A percentile compares a stretch with the other conserved stretches of the same genome.
These are phyloP conservation scores for Mycena crocata DNA, from an alignment of 768 basidiomycete species.

Conservation along the genomic window DNA sequence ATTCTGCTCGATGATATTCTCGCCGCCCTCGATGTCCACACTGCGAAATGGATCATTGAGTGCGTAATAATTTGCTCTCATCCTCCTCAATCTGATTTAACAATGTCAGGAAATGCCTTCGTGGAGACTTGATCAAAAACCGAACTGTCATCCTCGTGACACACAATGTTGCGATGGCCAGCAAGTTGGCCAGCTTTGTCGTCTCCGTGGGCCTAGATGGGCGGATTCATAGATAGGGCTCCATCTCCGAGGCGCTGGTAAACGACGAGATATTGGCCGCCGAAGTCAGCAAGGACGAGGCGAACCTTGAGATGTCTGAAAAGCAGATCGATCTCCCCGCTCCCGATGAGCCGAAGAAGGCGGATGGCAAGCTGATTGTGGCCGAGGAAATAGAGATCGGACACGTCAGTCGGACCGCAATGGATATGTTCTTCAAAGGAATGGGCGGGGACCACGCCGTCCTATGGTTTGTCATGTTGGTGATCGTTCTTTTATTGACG, in stretches of 20 bases:
- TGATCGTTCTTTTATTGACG: slow-evolving; percentile 38
- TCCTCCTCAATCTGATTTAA: background rate
- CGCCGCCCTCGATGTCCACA: slow-evolving; percentile 78
- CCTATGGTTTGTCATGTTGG: slow-evolving; percentile 46
- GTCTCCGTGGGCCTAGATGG: slow-evolving; percentile 72
- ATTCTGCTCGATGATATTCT: slow-evolving; percentile 80
- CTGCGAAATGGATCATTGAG: slow-evolving; percentile 84
- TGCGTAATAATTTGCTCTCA: background rate
- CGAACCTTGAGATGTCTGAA: slow-evolving; percentile 39
- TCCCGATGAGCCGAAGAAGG: slow-evolving; percentile 33
- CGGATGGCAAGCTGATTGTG: slow-evolving; percentile 67
- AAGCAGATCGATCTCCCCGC: slow-evolving; percentile 38
- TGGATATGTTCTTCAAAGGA: slow-evolving; percentile 52
- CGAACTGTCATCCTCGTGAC: slow-evolving; percentile 86
- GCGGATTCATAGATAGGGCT: slow-evolving; percentile 58
- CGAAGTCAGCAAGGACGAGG: slow-evolving; percentile 44
- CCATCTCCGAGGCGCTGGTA: slow-evolving; percentile 59
- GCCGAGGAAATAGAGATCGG: slow-evolving; percentile 73
- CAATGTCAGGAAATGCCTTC: slow-evolving; percentile 69
- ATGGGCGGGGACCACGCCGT: slow-evolving; percentile 50
- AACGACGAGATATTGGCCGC: slow-evolving; percentile 49
- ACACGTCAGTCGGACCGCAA: slow-evolving; percentile 59
- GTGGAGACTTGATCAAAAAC: slow-evolving; percentile 80
- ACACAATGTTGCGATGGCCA: slow-evolving; percentile 57
- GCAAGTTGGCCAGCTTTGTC: slow-evolving; percentile 67